phyloP scores from a whole-genome alignment of 2,329 filamentous ascomycete genomes.

The Beauveria australis region DNA sequence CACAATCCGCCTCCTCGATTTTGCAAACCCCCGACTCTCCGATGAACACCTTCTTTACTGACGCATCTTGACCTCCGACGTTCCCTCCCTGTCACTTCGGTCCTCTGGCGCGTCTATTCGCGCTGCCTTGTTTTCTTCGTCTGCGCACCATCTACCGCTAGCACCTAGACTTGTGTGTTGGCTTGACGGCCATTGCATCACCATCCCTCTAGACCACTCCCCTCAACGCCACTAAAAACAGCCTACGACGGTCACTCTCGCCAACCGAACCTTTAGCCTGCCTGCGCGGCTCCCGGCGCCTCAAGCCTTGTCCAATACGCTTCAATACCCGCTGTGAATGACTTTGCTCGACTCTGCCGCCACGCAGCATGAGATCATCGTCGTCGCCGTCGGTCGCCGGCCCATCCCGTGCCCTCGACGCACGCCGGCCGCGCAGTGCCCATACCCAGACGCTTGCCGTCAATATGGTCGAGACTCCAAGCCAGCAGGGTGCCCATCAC shows the following conservation, averaged over 20 bases:
- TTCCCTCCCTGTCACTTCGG: neutral
- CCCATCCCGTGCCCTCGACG: conserved; percentile 29
- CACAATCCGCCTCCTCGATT: conserved; percentile 7
- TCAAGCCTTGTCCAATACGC: neutral
- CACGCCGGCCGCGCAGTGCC: conserved; percentile 24
- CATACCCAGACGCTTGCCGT: conserved; percentile 37
- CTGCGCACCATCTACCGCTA: neutral
- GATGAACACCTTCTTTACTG: neutral
- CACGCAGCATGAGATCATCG: conserved; percentile 28
- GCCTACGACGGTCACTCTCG: neutral
- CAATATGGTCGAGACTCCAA: conserved; percentile 36
- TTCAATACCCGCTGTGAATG: neutral
- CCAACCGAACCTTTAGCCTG: neutral
- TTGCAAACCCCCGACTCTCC: conserved; percentile 6
- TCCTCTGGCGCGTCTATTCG: neutral
- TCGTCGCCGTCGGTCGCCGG: conserved; percentile 19
- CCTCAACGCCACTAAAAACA: neutral
- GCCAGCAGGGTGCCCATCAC: conserved; percentile 26
- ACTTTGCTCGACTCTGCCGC: neutral
- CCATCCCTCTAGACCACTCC: neutral
- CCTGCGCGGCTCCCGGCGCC: neutral
- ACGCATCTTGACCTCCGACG: neutral
- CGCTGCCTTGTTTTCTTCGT: neutral
- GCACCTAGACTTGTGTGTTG: neutral
- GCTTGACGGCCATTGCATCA: neutral